Base-by-base conservation (phyloP, 2,329 filamentous ascomycete genomes). In the Cladosporium sp. region DNA sequence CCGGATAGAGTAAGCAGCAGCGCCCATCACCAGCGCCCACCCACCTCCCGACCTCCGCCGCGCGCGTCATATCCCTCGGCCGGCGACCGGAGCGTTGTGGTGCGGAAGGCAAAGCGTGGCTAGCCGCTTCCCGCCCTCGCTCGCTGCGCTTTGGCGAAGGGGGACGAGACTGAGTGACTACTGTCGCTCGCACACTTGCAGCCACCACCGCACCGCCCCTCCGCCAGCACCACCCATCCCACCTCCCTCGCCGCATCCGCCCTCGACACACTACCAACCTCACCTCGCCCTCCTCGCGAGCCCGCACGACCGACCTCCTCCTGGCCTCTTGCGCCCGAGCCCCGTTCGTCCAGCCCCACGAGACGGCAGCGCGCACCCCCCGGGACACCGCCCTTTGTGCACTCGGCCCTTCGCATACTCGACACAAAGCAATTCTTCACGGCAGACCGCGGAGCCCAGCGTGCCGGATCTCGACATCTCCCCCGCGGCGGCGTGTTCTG, bases 321-420 rank as follows among this genome's bases (percentile, higher is more conserved):
- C 42, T 28, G 19, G 42, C 16, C 5, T 40, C 49, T 16, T 14
- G 38, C 43, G 28, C 19, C 44, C 33, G 31, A 32, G 32, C 44
- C 49, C 40, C 41, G 38, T 16, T 43, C 46, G 49, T 46, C 46
- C 33, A 43, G 31, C 46, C 40, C 40, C 38, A 37, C 40, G 38
- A 33, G n/a, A 11, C 31, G 46, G 46, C 46, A 49, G 46, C 37
- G 46, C 46, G 46, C 46, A 43, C 38, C n/a, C 40, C 19, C 14
- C 9, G 48, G 31, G 46, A 50, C 38, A 50, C 48, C 38, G 40
- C 48, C 35, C 48, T 50, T 50, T 50, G 48, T 50, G 32, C 11
- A 28, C 48, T 43, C 46, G 48, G 10, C 48, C 48, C 32, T 35
- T 28, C 35, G n/a, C 28, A 16, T 9, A 49, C 40, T 43, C 48